Conservation (phyloP, 2,329 filamentous ascomycete genomes). For the Colletotrichum nymphaeae region DNA sequence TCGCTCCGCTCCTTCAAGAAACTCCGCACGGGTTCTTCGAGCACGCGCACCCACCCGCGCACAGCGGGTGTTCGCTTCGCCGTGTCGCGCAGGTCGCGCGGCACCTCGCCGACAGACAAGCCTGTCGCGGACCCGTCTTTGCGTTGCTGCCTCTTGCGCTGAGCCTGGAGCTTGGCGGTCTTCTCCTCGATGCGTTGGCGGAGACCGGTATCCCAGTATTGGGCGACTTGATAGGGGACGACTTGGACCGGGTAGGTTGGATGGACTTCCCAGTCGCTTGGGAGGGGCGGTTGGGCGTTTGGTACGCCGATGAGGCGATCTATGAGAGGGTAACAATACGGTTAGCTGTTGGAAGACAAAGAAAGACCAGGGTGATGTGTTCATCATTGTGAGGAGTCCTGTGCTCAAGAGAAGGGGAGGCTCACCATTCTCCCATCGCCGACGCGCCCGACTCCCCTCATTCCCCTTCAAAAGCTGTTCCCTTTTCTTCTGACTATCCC, state of each 20-base stretch:
- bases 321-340: constrained; percentile 46
- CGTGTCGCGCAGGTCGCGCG: constrained; percentile 82
- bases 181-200: constrained; percentile 63
- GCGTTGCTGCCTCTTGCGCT: constrained; percentile 60
- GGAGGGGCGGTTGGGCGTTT: constrained; percentile 83
- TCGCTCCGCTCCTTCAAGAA: constrained; percentile 71
- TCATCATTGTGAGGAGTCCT: neutral
- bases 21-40: constrained; percentile 85
- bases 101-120: constrained; percentile 69
- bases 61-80: constrained; percentile 85
- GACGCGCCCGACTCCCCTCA: constrained; percentile 86
- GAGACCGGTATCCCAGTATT: constrained; percentile 77
- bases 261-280: constrained; percentile 84
- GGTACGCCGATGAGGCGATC: constrained; percentile 90
- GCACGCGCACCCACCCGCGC: constrained; percentile 80
- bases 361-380: neutral
- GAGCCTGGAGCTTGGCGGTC: constrained; percentile 51
- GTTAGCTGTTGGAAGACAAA: neutral
- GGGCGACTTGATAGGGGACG: constrained; percentile 90
- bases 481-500: constrained; percentile 70
- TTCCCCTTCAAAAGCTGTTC: constrained; percentile 89
- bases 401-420: neutral
- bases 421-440: constrained; percentile 93
- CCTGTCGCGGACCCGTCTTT: constrained; percentile 53
- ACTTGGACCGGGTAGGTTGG: constrained; percentile 83